phyloP scores from a whole-genome alignment of 352 stramenopile species.

The Globisporangium barbulae region DNA sequence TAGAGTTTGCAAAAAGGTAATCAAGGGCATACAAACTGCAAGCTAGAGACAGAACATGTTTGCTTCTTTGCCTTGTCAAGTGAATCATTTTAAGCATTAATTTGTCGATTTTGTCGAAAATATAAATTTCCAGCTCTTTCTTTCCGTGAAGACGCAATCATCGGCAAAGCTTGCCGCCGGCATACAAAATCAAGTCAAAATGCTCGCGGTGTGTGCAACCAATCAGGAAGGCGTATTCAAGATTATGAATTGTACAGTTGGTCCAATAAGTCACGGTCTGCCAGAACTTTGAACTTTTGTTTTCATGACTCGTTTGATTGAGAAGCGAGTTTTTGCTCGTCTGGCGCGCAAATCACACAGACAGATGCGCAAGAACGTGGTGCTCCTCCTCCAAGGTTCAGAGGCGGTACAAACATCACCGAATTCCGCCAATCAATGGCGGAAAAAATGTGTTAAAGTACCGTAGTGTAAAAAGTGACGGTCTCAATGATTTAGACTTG shows the following conservation, averaged over 20 bases:
- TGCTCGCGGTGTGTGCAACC: too few species aligned
- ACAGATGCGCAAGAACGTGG: constrained; percentile 5
- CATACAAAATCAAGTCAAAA: too few species aligned
- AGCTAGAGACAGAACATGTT: too few species aligned
- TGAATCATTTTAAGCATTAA: too few species aligned
- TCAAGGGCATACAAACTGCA: too few species aligned
- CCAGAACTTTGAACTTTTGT: constrained; percentile 7
- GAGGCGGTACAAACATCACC: constrained; percentile 5
- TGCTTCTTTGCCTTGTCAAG: too few species aligned
- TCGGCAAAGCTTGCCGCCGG: too few species aligned
- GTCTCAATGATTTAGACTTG: constrained; percentile 7
- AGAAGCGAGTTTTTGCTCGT: constrained; percentile 5
- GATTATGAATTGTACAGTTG: constrained; percentile 1
- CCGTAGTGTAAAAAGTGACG: constrained; percentile 7
- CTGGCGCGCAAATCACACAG: constrained; percentile 4
- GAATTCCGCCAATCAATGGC: constrained; percentile 5
- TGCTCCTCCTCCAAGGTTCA: constrained; percentile 6
- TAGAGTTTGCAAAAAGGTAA: too few species aligned
- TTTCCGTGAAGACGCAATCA: too few species aligned
- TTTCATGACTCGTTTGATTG: constrained; percentile 6
- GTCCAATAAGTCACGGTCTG: constrained; percentile 7
- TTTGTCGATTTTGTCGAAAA: too few species aligned
- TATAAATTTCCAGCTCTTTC: too few species aligned
- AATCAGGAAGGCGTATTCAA: too few species aligned
- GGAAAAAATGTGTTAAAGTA: constrained; percentile 6